Conservation (phyloP, 2,329 filamentous ascomycete genomes). For the Plectosphaerella sp. region DNA sequence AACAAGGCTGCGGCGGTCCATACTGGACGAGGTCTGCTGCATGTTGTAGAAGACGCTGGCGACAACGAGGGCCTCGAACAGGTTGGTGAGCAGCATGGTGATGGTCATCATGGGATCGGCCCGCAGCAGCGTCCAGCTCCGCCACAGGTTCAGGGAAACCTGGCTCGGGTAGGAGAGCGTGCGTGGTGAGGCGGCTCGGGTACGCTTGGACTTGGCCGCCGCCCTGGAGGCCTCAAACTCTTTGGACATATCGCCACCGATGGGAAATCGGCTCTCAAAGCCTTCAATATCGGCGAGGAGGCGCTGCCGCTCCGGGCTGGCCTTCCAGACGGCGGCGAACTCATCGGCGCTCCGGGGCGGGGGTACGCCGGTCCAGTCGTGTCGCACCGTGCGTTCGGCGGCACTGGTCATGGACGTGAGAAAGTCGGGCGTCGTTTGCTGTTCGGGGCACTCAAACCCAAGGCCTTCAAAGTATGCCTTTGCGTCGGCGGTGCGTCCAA, state of each 20-base stretch:
- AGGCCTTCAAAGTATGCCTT: slow-evolving; percentile 61
- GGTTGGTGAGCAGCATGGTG: slow-evolving; percentile 22
- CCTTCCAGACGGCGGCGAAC: slow-evolving; percentile 6
- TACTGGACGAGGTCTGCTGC: slow-evolving; percentile 45
- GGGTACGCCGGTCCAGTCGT: neutral
- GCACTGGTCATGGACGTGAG: neutral
- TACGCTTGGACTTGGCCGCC: slow-evolving; percentile 1
- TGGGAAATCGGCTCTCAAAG: slow-evolving; percentile 4
- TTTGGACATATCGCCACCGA: slow-evolving; percentile 2
- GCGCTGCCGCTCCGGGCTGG: neutral
- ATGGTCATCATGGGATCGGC: slow-evolving; percentile 14
- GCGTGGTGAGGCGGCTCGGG: slow-evolving; percentile 9
- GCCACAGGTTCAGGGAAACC: slow-evolving; percentile 14
- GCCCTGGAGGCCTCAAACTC: slow-evolving; percentile 2
- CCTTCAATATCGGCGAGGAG: slow-evolving; percentile 3
- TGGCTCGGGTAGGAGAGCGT: slow-evolving; percentile 16
- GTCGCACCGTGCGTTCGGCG: neutral
- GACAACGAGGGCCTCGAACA: slow-evolving; percentile 62
- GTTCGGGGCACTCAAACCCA: slow-evolving; percentile 54
- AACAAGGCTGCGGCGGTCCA: slow-evolving; percentile 40
- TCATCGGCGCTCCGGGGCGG: slow-evolving; percentile 7
- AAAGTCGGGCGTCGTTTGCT: slow-evolving; percentile 7
- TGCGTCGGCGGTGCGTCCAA: slow-evolving; percentile 55
- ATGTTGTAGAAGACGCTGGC: slow-evolving; percentile 64
- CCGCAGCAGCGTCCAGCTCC: slow-evolving; percentile 10